phyloP scores from a whole-genome alignment of 495 filamentous ascomycete genomes.

The Evernia prunastri region DNA sequence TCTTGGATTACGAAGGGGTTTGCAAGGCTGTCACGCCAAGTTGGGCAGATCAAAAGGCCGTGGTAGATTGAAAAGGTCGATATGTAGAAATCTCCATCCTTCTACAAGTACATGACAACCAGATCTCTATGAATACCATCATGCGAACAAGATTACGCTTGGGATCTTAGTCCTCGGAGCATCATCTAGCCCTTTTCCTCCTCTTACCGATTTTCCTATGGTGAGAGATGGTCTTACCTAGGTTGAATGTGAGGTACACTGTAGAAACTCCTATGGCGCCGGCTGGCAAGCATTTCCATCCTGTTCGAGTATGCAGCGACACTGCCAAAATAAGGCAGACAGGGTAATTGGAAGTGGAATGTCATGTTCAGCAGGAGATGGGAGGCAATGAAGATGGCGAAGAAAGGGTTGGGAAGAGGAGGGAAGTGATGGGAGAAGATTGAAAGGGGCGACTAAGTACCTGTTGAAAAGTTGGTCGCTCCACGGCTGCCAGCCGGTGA shows the following conservation, averaged over 20 bases:
- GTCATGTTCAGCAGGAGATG: neutral
- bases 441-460: neutral
- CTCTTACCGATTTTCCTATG: neutral
- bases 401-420: neutral
- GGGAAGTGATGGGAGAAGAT: neutral
- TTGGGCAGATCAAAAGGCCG: slow-evolving; percentile 57
- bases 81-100: neutral
- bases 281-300: neutral
- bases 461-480: neutral
- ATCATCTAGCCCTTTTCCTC: neutral
- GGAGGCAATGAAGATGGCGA: neutral
- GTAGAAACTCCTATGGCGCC: neutral
- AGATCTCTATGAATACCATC: neutral
- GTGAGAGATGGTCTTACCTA: neutral
- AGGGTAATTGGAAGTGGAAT: neutral
- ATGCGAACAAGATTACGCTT: neutral
- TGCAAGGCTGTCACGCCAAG: slow-evolving; percentile 74
- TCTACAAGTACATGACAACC: neutral
- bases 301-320: too few species aligned
- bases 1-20: slow-evolving; percentile 75
- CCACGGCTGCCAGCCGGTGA: too few species aligned
- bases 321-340: too few species aligned
- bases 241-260: neutral
- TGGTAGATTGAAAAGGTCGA: slow-evolving; percentile 5
- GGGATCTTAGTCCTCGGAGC: neutral